Percentiles rank a stretch among this genome's conserved stretches.
phyloP scores from a whole-genome alignment of 345 rosid species.

The Clausena lansium region DNA sequence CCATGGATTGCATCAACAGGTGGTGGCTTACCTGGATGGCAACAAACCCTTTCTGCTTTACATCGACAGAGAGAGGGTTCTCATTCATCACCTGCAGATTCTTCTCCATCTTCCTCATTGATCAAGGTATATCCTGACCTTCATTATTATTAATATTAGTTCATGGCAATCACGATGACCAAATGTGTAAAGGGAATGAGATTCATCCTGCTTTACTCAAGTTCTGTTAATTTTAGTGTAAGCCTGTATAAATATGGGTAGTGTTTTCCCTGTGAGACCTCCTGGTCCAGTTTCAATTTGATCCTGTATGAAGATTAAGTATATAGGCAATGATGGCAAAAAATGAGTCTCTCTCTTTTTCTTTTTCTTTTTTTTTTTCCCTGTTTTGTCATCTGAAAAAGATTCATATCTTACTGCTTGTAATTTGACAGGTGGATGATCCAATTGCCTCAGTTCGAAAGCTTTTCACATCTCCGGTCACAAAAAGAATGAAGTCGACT shows the following conservation, averaged over 20 bases:
- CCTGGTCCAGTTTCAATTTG: neutral
- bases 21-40: slow-evolving; percentile 72
- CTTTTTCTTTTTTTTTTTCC: neutral
- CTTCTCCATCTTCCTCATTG: slow-evolving; percentile 41
- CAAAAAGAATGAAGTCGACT: slow-evolving; percentile 46
- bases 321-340: neutral
- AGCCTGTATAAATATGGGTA: neutral
- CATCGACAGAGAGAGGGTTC: slow-evolving; percentile 44
- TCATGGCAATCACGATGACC: neutral
- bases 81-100: slow-evolving; percentile 32
- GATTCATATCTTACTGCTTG: neutral
- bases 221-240: neutral
- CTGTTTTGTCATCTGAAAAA: neutral
- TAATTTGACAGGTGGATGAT: slow-evolving; percentile 59
- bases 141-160: neutral
- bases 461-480: slow-evolving; percentile 61
- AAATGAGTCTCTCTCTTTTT: neutral
- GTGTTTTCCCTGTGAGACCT: neutral
- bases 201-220: neutral
- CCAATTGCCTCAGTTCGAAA: slow-evolving; percentile 68
- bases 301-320: neutral
- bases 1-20: slow-evolving; percentile 80
- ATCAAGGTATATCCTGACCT: slow-evolving; percentile 51
- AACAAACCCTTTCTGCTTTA: slow-evolving; percentile 74
- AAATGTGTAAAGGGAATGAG: neutral